Evolutionary conservation across 2,329 filamentous ascomycete species (phyloP).

Genomic region (Diaporthe ilicicola): DNA sequence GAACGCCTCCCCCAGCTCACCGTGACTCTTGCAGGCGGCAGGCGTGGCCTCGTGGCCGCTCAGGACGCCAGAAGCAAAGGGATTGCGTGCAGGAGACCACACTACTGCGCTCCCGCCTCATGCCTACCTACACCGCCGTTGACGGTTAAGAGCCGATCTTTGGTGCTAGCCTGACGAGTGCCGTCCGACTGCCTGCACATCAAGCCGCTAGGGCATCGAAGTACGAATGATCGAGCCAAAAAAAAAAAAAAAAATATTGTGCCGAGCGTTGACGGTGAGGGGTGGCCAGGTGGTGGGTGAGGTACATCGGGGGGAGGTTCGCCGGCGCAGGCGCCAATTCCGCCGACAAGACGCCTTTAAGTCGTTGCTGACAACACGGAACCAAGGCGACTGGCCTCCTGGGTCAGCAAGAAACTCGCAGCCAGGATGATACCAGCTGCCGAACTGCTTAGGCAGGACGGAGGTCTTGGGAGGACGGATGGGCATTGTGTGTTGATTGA

Average conservation of each 20-base stretch:
- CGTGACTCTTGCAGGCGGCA: constrained; percentile 5
- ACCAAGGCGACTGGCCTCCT: not conserved
- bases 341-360: not conserved
- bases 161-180: constrained; percentile 16
- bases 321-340: not conserved
- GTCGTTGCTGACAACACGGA: not conserved
- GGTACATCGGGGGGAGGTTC: not conserved
- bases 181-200: not conserved
- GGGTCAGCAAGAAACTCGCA: not conserved
- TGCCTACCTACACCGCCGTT: constrained; percentile 30
- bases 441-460: not conserved
- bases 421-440: not conserved
- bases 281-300: not conserved
- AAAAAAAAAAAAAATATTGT: not conserved
- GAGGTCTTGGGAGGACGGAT: no score
- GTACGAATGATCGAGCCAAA: not conserved
- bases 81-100: constrained; percentile 6
- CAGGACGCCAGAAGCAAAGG: constrained; percentile 18
- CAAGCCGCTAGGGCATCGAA: constrained; percentile 17
- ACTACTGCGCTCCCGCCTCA: constrained; percentile 2
- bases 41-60: constrained; percentile 1
- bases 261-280: constrained; percentile 2
- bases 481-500: not conserved
- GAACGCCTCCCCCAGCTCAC: constrained; percentile 13
- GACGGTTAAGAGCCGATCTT: constrained; percentile 30